Base-by-base conservation (phyloP, 2,329 filamentous ascomycete genomes). In the Helicocarpus griseus region DNA sequence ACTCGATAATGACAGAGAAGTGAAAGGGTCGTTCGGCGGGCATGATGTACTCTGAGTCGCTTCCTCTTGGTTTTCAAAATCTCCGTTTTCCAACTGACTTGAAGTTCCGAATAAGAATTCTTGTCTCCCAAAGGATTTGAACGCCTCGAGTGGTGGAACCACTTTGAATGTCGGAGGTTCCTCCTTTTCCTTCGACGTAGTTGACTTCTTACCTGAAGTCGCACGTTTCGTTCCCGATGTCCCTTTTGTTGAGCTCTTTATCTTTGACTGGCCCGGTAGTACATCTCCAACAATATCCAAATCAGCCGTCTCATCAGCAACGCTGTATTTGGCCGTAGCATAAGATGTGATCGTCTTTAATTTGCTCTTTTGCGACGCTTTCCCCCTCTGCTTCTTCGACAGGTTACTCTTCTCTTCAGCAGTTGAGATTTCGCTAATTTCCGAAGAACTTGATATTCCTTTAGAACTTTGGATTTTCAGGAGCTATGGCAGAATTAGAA, bases 71-170 rank as follows among this genome's bases (percentile, higher is more conserved):
- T 77, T 78, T 0, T 86, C 85, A 0, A 85, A 87, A 33, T 89
- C 81, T 52, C 89, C 86, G 50, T 77, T 72, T 13, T 83, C 85
- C 22, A 95, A 70, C 64, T 95, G 89, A 64, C 89, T 94, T 1
- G 86, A 90, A 0, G 88, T 93, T 1, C 88, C 89, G 67, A 95
- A 95, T 0, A 94, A 70, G 61, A 90, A 87, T 54, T 89, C 81
- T 63, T 93, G 89, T 1, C 78, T 73, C 2, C 79, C 74, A 13
- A 86, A 78, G 57, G 85, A 77, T 49, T 78, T 78, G 40, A 84
- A 68, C 1, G 87, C 89, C 22, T 84, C 78, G 45, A 72, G 73
- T 0, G 88, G 88, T 0, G 86, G 87, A 9, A 87, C 71, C 2
- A 94, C 69, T 4, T 80, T 71, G 65, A 17, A 89, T 65, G 17